These are phyloP conservation scores for Cruciata laevipes DNA, from an alignment of 257 asterid species.

Conservation along the genomic window DNA sequence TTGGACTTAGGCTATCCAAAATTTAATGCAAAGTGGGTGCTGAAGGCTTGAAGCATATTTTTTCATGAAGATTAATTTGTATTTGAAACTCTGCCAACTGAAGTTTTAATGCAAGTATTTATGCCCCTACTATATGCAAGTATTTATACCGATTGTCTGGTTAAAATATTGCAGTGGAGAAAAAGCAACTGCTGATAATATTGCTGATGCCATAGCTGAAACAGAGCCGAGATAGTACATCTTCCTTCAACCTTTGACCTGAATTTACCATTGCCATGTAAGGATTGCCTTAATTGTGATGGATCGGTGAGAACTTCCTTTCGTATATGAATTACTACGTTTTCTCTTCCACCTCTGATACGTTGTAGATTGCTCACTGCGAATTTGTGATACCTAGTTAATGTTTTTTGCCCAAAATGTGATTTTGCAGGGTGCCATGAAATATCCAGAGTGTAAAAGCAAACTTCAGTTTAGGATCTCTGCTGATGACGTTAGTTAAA, in stretches of 20 bases:
- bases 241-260: slow-evolving; percentile 79
- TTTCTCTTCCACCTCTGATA: slow-evolving; percentile 12
- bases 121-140: background rate
- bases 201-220: slow-evolving; percentile 86
- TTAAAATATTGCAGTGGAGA: slow-evolving; percentile 57
- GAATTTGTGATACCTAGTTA: slow-evolving; percentile 7
- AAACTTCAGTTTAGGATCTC: slow-evolving; percentile 74
- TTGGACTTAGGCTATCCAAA: background rate
- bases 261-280: slow-evolving; percentile 67
- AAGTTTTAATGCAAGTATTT: background rate
- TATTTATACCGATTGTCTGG: background rate
- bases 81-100: background rate
- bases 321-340: no score
- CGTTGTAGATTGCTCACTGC: slow-evolving; percentile 2
- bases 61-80: background rate
- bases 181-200: slow-evolving; percentile 84
- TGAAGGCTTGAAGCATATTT: background rate
- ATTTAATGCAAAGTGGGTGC: background rate
- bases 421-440: slow-evolving; percentile 87
- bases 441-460: slow-evolving; percentile 91
- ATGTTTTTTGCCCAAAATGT: slow-evolving; percentile 17
- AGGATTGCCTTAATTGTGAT: slow-evolving; percentile 82
- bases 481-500: slow-evolving; percentile 82
- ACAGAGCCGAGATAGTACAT: slow-evolving; percentile 91
- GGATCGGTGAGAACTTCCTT: slow-evolving; percentile 99